Base-by-base conservation (phyloP, 345 rosid species). In the Eucalyptus pauciflora region DNA sequence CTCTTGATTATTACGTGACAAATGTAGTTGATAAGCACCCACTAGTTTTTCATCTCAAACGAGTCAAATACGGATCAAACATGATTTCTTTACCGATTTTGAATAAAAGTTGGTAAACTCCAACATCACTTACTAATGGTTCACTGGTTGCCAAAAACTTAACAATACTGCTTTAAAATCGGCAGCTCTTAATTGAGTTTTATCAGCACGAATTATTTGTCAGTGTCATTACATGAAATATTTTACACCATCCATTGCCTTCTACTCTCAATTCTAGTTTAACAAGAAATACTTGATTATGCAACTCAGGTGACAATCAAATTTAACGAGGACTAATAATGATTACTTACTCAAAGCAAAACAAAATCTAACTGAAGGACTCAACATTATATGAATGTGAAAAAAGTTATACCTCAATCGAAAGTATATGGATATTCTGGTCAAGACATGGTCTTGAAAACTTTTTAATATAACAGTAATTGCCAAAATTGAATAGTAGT, bases 221-320 rank as follows among this genome's bases (percentile, higher is more conserved):
- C 62, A 22, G 29, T 56, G 62, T 56, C 0, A 0, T 56, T 56
- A 24, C 62, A 56, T 22, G 0, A 56, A 56, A 56, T 2, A 1
- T 1, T 56, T 56, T 56, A 56, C 62, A 22, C 12, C 27, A 56
- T 22, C 12, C 62, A 56, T 56, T 56, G 29, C 62, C 25, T 54
- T 54, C 24, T 54, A 54, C 60, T 56, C 60, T 20, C 60, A 9
- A 56, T 56, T 24, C 27, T 10, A 22, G 62, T 56, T 56, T 56
- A 54, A 54, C 25, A 54, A 20, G 58, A 54, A 54, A 17, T 54
- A 54, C 25, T 20, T 54, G 58, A 54, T 54, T 54, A 56, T 24
- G 27, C 25, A 56, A 56, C 10, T 56, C 5, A 10, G 29, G 62
- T 56, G 62, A 56, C 25, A 56, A 56, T 56, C 25, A 56, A 24